Evolutionary conservation across 2,329 filamentous ascomycete species (phyloP), one percentile per base, ranked within the genome.

Genomic region (Hymenoscyphus albidus): DNA sequence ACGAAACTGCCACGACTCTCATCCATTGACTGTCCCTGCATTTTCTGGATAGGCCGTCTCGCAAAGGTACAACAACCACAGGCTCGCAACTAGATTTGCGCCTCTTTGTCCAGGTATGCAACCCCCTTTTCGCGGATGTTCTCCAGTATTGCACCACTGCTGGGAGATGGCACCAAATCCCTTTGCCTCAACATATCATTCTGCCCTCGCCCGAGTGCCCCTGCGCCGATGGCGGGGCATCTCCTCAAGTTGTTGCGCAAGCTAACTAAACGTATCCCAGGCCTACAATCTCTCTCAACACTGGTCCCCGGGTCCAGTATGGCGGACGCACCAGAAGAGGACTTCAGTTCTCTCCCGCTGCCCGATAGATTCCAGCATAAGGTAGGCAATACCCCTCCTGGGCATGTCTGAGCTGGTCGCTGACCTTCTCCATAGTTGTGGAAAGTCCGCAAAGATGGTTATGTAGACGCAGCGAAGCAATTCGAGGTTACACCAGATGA

Each of bases 391-490:
- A 62, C 22, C 12, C 16, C 27, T 59, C 64, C 54, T 48, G 27
- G 62, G 22, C 18, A 40, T 63, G 59, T 35, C 44, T 40, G n/a
- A 32, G n/a, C 22, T 6, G n/a, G 32, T n/a, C 39, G 22, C 35
- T 31, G 48, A 56, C 70, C 67, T 14, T 62, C 22, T 59, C 27
- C 44, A 54, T 72, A 91, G 90, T 86, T 91, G 74, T 99, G 95
- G 95, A 99, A 99, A 84, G 93, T 96, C 54, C 87, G 95, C 74
- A 99, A 99, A 80, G 88, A 87, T 75, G 95, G 88, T 62, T 99
- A 98, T 76, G 95, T 99, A 82, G 92, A 95, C 70, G 93, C 92
- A 22, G 86, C 90, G 51, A 93, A 95, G 77, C 86, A 89, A 70
- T 98, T 99, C 77, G 89, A 93, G 75, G 82, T 86, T 65, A 92